Evolutionary conservation across 805 yeast genomes (phyloP), one percentile per base, ranked within the genome.

Genomic region (Candida ficus): DNA sequence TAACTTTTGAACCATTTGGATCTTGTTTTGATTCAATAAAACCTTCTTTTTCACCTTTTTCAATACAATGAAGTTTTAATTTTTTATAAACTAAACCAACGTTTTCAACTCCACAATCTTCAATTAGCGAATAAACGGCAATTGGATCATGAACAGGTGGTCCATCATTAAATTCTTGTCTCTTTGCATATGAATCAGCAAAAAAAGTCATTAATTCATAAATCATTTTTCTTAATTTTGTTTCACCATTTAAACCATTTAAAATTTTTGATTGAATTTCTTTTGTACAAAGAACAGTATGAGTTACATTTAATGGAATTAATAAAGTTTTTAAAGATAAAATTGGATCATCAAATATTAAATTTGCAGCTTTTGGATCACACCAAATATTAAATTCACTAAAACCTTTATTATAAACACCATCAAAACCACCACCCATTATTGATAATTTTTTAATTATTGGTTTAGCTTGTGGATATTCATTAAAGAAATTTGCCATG

Each of bases 101-200:
- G 18, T 53, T 56, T 7, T 48, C 11, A 42, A 43, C 6, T 0
- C 56, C 62, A 26, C 53, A 50, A 34, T 58, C 46, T 34, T 64
- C 59, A 23, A 85, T 58, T 28, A 85, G 52, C 0, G 77, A 78
- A 38, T 73, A 75, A 10, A 83, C 64, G 1, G 95, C 84, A 38
- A 84, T 64, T 1, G 93, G 91, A 58, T 86, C 95, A 60, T 87
- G 95, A 1, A 85, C 69, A 1, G 89, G 87, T 5, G 93, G 89
- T 0, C 93, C 91, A 5, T 56, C 44, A 20, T 46, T 45, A 57
- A 75, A 66, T 4, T 71, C 70, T 46, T 68, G 70, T 30, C 58
- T 52, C 20, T 63, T 62, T 29, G 63, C 63, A 53, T 73, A 71
- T 9, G 75, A 49, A 19, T 63, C 62, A 11, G 73, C 69, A 54